These are phyloP conservation scores for Hypsizygus marmoreus DNA, from an alignment of 768 basidiomycete genomes.

Conservation along the genomic window DNA sequence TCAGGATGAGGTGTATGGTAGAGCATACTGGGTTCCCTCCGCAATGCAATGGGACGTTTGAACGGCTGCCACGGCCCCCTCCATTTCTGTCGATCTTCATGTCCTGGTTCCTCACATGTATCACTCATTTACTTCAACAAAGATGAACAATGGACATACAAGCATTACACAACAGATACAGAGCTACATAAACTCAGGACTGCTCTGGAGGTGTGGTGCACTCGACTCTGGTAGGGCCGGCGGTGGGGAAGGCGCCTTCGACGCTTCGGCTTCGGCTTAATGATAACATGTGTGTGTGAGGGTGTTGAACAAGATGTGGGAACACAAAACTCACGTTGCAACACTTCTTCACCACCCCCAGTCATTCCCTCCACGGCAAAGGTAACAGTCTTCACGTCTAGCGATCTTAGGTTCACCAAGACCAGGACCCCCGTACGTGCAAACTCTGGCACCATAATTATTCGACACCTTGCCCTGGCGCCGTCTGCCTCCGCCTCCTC, in stretches of 20 bases:
- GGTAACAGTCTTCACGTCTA: slow-evolving; percentile 66
- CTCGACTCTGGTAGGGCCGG: slow-evolving; percentile 8
- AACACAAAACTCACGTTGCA: slow-evolving; percentile 12
- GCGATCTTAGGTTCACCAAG: slow-evolving; percentile 75
- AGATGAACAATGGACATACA: neutral
- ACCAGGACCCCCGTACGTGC: slow-evolving; percentile 75
- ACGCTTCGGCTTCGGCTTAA: slow-evolving; percentile 4
- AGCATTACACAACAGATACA: neutral
- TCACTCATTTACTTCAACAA: neutral
- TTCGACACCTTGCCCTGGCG: slow-evolving; percentile 50
- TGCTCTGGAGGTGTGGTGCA: slow-evolving; percentile 14
- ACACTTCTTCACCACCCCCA: slow-evolving; percentile 25
- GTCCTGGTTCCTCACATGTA: neutral
- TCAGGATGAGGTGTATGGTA: slow-evolving; percentile 67
- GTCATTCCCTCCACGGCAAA: slow-evolving; percentile 56
- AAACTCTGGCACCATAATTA: slow-evolving; percentile 84
- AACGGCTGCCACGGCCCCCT: slow-evolving; percentile 9
- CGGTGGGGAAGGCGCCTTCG: slow-evolving; percentile 1
- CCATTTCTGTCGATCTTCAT: slow-evolving; percentile 1
- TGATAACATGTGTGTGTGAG: neutral
- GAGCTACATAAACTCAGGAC: slow-evolving; percentile 7
- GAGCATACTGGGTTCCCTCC: slow-evolving; percentile 86
- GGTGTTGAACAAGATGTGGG: neutral
- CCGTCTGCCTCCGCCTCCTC: slow-evolving; percentile 33
- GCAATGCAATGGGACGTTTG: slow-evolving; percentile 84